Evolutionary conservation across 257 asterid genomes (phyloP), one percentile per base, ranked within the genome.

Genomic region (Gentiana macrophylla): DNA sequence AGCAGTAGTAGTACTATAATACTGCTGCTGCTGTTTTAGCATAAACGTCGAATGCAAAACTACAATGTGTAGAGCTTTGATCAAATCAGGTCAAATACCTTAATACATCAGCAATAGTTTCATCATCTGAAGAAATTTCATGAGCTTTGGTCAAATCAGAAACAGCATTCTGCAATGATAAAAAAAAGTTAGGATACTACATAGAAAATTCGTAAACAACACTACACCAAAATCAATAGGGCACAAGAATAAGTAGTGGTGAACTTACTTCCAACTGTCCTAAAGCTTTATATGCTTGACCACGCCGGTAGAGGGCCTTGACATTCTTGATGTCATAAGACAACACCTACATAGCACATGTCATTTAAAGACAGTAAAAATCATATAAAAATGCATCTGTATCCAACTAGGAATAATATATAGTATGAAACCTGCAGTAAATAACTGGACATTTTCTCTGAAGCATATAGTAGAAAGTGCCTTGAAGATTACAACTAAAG

Each of bases 281-380:
- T 70, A 83, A 15, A 57, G 79, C 94, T 67, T 81, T 85, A 62
- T 78, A 81, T 38, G 97, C 98, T 73, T 85, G 97, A 66, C 97
- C 98, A 66, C 94, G 81, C 57, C 97, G 85, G 72, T 88, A 92
- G 55, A 92, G 94, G 59, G 97, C 97, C 71, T 92, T 92, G 55
- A 82, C 73, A 64, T 92, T 92, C 61, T 74, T 82, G 35, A 69
- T 64, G 53, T 92, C 95, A 66, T 73, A 68, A 49, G 70, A 83
- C 75, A 92, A 71, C 64, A 88, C 97, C 98, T 92, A 79, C 54
- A 72, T 52, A 24, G 24, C 24, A 36, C 37, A 78, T 41, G 46
- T 55, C 5, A 57, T 24, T 24, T 52, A n/a, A 52, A 8, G 6
- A 66, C 6, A 41, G 46, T 41, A 5, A 41, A 5, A 5, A 41